Evolutionary conservation across 345 rosid species (phyloP).

Genomic region (Conringia planisiliqua): DNA sequence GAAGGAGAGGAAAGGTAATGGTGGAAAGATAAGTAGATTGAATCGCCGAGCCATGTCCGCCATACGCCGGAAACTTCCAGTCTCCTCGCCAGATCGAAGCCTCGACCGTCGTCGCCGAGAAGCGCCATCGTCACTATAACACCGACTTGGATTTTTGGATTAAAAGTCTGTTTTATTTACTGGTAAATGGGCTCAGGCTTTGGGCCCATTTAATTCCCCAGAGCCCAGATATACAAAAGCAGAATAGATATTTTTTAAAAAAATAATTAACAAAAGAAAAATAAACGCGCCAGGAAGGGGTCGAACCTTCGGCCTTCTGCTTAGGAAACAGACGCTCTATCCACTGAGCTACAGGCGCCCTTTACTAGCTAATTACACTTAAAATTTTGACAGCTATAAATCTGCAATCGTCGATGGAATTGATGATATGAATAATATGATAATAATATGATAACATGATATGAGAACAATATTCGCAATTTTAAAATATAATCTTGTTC

Average conservation of each 20-base stretch:
- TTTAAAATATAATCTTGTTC: background rate
- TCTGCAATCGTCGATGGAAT: background rate
- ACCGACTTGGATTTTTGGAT: background rate
- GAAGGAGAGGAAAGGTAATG: slow-evolving; percentile 63
- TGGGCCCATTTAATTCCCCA: background rate
- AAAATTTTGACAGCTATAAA: too few species aligned
- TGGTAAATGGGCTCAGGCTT: background rate
- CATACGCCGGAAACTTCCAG: slow-evolving; percentile 74
- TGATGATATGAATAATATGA: background rate
- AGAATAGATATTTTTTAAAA: background rate
- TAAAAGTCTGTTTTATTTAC: background rate
- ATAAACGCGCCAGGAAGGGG: slow-evolving; percentile 75
- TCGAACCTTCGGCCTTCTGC: slow-evolving; percentile 97
- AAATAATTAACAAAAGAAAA: background rate
- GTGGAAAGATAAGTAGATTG: slow-evolving; percentile 47
- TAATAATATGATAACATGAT: background rate
- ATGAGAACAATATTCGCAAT: background rate
- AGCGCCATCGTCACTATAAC: slow-evolving; percentile 48
- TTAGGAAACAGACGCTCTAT: slow-evolving; percentile 99
- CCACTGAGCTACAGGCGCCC: slow-evolving; percentile 89
- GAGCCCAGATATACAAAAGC: background rate
- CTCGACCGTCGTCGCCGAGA: slow-evolving; percentile 89
- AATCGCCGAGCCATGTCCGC: slow-evolving; percentile 88
- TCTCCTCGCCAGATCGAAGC: slow-evolving; percentile 74
- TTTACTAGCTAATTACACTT: background rate